These are phyloP conservation scores for Eimeria praecox DNA, from an alignment of 169 alveolate genomes.

Conservation along the genomic window DNA sequence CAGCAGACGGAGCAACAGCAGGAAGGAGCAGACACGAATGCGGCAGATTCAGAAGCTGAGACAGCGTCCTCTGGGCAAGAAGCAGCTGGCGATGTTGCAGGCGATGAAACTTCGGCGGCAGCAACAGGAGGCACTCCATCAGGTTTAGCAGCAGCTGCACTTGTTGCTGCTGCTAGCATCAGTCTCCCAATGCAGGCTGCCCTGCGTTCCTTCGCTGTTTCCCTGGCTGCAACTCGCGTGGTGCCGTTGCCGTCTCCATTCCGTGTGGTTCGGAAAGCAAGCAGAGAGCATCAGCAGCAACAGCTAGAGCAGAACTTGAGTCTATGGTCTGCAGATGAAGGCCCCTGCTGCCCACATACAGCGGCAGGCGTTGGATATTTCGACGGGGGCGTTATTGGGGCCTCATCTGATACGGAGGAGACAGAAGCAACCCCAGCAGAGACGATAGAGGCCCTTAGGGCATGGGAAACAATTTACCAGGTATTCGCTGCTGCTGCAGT, in stretches of 20 bases:
- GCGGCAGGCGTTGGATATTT: constrained; percentile 63
- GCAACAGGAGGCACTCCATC: not conserved
- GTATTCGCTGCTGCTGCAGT: not conserved
- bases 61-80: not conserved
- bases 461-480: constrained; percentile 64
- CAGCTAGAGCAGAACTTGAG: constrained; percentile 20
- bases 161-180: constrained; percentile 69
- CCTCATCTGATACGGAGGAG: constrained; percentile 1
- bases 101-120: not conserved
- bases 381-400: not conserved
- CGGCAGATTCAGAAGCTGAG: not conserved
- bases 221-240: constrained; percentile 67
- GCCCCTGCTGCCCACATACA: not conserved
- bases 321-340: constrained; percentile 19
- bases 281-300: not conserved
- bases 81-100: not conserved
- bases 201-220: constrained; percentile 71
- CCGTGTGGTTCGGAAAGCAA: constrained; percentile 44
- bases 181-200: constrained; percentile 74
- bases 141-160: not conserved
- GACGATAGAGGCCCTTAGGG: constrained; percentile 67
- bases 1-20: constrained; percentile 13
- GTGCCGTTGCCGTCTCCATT: constrained; percentile 76
- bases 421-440: constrained; percentile 65
- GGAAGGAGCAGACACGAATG: not conserved